Conservation (phyloP, 257 asterid species). For the Coffea canephora region DNA sequence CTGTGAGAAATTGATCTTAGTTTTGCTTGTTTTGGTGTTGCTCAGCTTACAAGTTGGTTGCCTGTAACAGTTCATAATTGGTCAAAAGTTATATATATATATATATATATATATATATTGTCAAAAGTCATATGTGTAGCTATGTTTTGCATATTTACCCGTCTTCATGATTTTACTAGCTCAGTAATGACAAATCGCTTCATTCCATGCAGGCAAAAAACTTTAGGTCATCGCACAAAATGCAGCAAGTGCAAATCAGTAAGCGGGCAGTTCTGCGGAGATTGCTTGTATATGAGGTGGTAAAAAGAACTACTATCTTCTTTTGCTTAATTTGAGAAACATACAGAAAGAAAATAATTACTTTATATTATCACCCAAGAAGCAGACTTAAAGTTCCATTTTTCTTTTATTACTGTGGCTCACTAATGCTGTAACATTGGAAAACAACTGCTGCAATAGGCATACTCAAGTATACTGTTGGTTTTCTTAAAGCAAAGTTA, state of each 20-base stretch:
- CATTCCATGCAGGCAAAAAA: constrained; percentile 51
- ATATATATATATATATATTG: not conserved
- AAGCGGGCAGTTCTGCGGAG: constrained; percentile 74
- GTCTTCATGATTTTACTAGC: not conserved
- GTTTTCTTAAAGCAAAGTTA: too few relatives aligned
- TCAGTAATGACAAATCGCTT: not conserved
- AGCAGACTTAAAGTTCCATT: not conserved
- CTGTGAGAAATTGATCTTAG: not conserved
- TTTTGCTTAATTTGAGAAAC: not conserved
- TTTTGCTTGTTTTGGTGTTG: not conserved
- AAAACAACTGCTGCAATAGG: not conserved
- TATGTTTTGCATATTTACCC: not conserved
- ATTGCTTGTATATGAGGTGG: constrained; percentile 71
- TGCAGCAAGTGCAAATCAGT: constrained; percentile 55
- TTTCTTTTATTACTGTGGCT: not conserved
- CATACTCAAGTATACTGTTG: not conserved
- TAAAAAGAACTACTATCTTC: constrained; percentile 1
- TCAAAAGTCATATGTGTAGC: not conserved
- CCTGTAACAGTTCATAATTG: not conserved
- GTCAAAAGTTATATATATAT: not conserved
- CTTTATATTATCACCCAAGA: not conserved
- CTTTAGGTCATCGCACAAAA: constrained; percentile 48
- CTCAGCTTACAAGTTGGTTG: not conserved
- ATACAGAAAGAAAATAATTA: not conserved
- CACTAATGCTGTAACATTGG: not conserved